These are phyloP conservation scores for Salpingoeca rosetta DNA, from an alignment of 78 protist genomes.

Conservation along the genomic window DNA sequence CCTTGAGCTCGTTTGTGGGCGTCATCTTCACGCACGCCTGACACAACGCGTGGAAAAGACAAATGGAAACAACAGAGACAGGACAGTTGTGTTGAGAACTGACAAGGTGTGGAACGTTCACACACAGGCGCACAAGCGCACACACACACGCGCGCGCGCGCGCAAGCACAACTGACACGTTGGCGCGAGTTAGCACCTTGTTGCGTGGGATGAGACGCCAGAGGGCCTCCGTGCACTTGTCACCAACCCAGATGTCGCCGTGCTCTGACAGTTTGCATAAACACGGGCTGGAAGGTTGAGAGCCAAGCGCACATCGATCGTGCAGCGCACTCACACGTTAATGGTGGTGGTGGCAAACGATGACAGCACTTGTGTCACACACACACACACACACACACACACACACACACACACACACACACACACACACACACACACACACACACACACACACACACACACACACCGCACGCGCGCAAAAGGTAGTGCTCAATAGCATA, in stretches of 20 bases:
- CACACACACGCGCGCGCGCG: too few species aligned
- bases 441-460: neutral
- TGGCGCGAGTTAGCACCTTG: too few species aligned
- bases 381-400: too few species aligned
- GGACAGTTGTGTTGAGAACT: too few species aligned
- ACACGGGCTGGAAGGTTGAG: neutral
- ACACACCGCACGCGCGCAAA: neutral
- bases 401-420: too few species aligned
- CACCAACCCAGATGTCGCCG: neutral
- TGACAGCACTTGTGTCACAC: too few species aligned
- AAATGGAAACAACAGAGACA: too few species aligned
- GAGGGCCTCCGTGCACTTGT: neutral
- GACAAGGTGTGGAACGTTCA: too few species aligned
- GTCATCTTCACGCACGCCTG: neutral
- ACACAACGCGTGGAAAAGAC: too few species aligned
- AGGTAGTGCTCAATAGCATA: neutral
- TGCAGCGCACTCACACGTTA: neutral
- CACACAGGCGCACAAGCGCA: too few species aligned
- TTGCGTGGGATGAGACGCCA: neutral
- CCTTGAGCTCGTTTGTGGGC: slow-evolving; percentile 50
- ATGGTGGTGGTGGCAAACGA: neutral
- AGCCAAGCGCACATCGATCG: neutral
- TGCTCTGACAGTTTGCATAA: neutral
- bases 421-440: too few species aligned
- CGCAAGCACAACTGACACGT: too few species aligned